These are phyloP conservation scores for Sorghum bicolor DNA, from an alignment of 176 grass and related monocot genomes.

Conservation along the genomic window DNA sequence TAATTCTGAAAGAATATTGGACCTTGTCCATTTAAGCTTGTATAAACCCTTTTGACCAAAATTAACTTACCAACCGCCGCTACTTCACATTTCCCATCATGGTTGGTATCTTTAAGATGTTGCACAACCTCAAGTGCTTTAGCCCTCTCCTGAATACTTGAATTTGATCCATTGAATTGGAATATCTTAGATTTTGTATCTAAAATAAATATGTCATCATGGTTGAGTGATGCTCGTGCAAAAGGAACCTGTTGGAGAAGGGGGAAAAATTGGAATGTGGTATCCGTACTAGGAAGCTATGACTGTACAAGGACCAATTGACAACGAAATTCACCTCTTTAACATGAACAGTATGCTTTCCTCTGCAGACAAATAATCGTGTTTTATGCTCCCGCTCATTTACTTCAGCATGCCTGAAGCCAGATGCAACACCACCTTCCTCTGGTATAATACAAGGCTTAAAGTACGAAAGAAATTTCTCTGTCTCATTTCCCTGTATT, in stretches of 20 bases:
- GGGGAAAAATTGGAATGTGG: slow-evolving; percentile 1
- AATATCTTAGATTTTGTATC: slow-evolving; percentile 97
- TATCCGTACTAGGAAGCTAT: not conserved
- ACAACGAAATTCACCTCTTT: slow-evolving; percentile 68
- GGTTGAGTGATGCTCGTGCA: slow-evolving; percentile 91
- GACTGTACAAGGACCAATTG: slow-evolving; percentile 12
- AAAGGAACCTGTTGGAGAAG: slow-evolving; percentile 63
- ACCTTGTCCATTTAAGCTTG: slow-evolving; percentile 16
- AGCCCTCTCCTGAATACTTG: slow-evolving; percentile 98
- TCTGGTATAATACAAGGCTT: slow-evolving; percentile 99
- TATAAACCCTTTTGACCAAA: not conserved
- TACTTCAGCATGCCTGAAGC: slow-evolving; percentile 76
- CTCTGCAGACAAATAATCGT: slow-evolving; percentile 92
- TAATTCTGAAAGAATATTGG: slow-evolving; percentile 18
- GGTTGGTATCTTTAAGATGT: slow-evolving; percentile 93
- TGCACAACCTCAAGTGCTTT: slow-evolving; percentile 99
- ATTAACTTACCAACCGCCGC: slow-evolving; percentile 81
- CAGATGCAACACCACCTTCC: slow-evolving; percentile 81
- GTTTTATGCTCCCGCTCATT: slow-evolving; percentile 68
- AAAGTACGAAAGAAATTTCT: slow-evolving; percentile 99
- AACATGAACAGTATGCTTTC: slow-evolving; percentile 97
- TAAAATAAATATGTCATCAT: slow-evolving; percentile 99
- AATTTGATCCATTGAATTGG: slow-evolving; percentile 96
- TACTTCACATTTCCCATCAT: slow-evolving; percentile 91
- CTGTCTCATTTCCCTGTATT: slow-evolving; percentile 92